Percentiles rank a stretch among this genome's conserved stretches.
These are phyloP conservation scores for Chrysanthemum lavandulifolium DNA, from an alignment of 129 eudicot genomes.

Conservation along the genomic window DNA sequence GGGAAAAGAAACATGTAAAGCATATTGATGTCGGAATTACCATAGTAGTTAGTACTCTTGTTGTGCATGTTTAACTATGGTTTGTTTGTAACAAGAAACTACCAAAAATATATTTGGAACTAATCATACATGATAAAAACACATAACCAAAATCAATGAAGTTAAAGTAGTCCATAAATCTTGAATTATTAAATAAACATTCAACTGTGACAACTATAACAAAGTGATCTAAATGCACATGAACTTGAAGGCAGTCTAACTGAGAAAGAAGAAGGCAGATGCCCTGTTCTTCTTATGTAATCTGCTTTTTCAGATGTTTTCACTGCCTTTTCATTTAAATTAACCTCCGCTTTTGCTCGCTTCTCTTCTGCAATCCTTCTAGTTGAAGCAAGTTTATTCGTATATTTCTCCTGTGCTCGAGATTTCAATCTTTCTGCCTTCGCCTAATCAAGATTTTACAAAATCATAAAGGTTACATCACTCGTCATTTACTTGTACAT, in stretches of 20 bases:
- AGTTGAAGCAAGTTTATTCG: constrained; percentile 69
- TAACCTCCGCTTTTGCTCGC: constrained; percentile 81
- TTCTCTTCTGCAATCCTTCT: constrained; percentile 89
- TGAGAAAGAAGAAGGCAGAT: constrained; percentile 84
- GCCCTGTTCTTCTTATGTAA: constrained; percentile 89
- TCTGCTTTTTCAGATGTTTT: constrained; percentile 83
- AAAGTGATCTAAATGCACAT: constrained; percentile 24
- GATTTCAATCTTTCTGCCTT: constrained; percentile 87
- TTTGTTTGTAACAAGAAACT: too few species aligned
- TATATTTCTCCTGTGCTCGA: constrained; percentile 77
- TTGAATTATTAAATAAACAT: constrained; percentile 15
- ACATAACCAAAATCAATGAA: background rate
- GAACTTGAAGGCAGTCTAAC: constrained; percentile 60
- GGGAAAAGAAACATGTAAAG: too few species aligned
- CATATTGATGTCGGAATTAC: too few species aligned
- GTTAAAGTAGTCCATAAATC: background rate
- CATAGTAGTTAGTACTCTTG: too few species aligned
- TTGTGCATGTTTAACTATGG: too few species aligned
- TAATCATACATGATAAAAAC: background rate
- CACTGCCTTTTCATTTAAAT: constrained; percentile 73
- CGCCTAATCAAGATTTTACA: constrained; percentile 44
- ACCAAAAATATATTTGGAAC: background rate
- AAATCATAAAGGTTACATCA: background rate
- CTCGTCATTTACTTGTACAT: too few species aligned
- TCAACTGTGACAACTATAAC: constrained; percentile 15